Percentiles rank a stretch among this genome's conserved stretches.
Evolutionary conservation across 805 yeast genomes (phyloP).

Genomic region (Sporopachydermia lactativora): DNA sequence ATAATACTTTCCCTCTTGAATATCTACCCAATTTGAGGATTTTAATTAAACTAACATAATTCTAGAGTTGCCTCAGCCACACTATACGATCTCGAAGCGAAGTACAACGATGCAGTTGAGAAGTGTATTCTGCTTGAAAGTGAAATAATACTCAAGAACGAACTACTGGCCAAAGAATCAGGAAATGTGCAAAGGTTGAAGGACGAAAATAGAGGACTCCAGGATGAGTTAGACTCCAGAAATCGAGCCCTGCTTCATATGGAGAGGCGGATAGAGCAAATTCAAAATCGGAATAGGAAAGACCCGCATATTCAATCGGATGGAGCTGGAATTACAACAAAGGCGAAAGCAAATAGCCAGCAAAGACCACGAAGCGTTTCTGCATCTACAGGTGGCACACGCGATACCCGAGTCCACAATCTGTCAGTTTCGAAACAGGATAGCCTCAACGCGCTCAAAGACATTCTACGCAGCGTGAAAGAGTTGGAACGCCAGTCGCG

Average conservation of each 20-base stretch:
- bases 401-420: not conserved
- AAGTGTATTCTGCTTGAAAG: not conserved
- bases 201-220: not conserved
- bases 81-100: not conserved
- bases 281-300: not conserved
- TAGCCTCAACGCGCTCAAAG: not conserved
- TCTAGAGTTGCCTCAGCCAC: not conserved
- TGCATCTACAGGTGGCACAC: not conserved
- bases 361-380: conserved; percentile 1
- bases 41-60: not conserved
- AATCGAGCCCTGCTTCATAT: not conserved
- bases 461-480: not conserved
- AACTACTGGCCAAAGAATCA: not conserved
- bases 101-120: not conserved
- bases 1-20: no score
- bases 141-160: not conserved
- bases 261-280: not conserved
- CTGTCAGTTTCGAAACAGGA: not conserved
- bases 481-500: not conserved
- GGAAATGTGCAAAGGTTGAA: not conserved
- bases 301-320: no score
- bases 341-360: not conserved
- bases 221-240: not conserved
- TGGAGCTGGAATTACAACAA: not conserved
- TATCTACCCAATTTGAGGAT: no score